These are phyloP conservation scores for Termitomyces sp. DNA, from an alignment of 768 basidiomycete genomes.

Conservation along the genomic window DNA sequence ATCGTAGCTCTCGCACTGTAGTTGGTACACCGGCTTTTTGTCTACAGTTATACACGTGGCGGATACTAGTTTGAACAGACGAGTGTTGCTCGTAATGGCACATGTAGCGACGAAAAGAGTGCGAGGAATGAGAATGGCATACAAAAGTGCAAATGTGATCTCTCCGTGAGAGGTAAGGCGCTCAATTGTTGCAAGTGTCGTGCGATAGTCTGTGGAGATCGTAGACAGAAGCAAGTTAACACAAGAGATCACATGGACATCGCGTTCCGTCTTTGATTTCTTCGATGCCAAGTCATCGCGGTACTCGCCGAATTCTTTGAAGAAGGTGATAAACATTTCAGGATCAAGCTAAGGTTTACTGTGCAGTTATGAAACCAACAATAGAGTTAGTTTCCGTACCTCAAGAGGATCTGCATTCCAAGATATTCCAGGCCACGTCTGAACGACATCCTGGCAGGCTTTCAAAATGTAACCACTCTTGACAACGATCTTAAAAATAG, in stretches of 20 bases:
- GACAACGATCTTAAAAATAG: conserved; percentile 47
- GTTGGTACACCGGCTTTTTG: conserved; percentile 33
- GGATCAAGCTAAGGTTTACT: conserved; percentile 40
- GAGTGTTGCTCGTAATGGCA: conserved; percentile 45
- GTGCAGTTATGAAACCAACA: not conserved
- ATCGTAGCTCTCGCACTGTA: conserved; percentile 47
- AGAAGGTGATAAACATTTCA: conserved; percentile 49
- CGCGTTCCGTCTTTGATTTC: conserved; percentile 31
- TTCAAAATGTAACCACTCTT: conserved; percentile 54
- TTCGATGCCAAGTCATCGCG: conserved; percentile 30
- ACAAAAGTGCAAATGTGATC: conserved; percentile 51
- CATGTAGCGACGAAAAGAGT: conserved; percentile 46
- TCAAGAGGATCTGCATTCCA: conserved; percentile 57
- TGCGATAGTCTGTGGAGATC: conserved; percentile 42
- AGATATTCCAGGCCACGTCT: conserved; percentile 52
- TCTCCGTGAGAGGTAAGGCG: conserved; percentile 48
- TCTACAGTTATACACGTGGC: conserved; percentile 30
- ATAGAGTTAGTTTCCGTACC: conserved; percentile 21
- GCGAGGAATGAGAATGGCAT: conserved; percentile 50
- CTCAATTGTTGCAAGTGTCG: conserved; percentile 39
- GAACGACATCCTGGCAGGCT: conserved; percentile 53
- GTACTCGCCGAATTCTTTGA: conserved; percentile 39
- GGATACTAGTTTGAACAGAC: conserved; percentile 40
- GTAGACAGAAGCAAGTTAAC: conserved; percentile 45
- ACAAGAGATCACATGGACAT: conserved; percentile 36